Conservation (phyloP, 768 basidiomycete species). For the Trametes meyenii region DNA sequence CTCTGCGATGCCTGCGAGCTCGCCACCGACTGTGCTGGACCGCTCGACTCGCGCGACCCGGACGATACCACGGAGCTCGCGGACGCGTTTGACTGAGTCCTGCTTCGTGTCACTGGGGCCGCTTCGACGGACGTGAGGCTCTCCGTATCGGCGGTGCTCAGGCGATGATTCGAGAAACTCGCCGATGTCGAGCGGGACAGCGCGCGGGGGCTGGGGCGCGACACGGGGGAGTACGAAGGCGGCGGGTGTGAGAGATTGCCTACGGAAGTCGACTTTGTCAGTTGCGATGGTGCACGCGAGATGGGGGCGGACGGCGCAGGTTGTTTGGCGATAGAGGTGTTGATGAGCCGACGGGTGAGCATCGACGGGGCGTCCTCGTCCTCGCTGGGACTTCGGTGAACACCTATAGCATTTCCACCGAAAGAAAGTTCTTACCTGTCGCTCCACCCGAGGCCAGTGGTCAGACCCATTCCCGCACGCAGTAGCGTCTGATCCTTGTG, state of each 20-base stretch:
- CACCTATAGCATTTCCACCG: not conserved
- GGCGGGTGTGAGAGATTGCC: slow-evolving; percentile 15
- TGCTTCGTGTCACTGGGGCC: not conserved
- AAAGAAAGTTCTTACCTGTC: slow-evolving; percentile 36
- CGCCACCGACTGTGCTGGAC: slow-evolving; percentile 13
- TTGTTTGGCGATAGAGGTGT: slow-evolving; percentile 32
- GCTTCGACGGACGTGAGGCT: slow-evolving; percentile 16
- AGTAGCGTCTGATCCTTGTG: slow-evolving; percentile 42
- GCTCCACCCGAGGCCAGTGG: slow-evolving; percentile 47
- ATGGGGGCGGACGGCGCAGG: slow-evolving; percentile 20
- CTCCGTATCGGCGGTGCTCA: slow-evolving; percentile 11
- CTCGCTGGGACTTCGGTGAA: slow-evolving; percentile 32
- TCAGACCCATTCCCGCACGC: slow-evolving; percentile 43
- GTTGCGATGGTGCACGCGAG: slow-evolving; percentile 17
- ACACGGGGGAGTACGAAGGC: slow-evolving; percentile 12
- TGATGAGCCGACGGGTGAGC: slow-evolving; percentile 41
- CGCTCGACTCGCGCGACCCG: slow-evolving; percentile 20
- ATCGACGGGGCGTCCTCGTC: slow-evolving; percentile 46
- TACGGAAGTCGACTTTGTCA: slow-evolving; percentile 11
- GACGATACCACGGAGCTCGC: slow-evolving; percentile 17
- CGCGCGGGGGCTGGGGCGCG: slow-evolving; percentile 11
- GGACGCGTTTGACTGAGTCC: slow-evolving; percentile 22
- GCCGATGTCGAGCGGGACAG: slow-evolving; percentile 19
- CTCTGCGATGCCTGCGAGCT: slow-evolving; percentile 17
- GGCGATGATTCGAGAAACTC: slow-evolving; percentile 12